Base-by-base conservation (phyloP, 2,329 filamentous ascomycete species). In the Mollisia scopiformis region DNA sequence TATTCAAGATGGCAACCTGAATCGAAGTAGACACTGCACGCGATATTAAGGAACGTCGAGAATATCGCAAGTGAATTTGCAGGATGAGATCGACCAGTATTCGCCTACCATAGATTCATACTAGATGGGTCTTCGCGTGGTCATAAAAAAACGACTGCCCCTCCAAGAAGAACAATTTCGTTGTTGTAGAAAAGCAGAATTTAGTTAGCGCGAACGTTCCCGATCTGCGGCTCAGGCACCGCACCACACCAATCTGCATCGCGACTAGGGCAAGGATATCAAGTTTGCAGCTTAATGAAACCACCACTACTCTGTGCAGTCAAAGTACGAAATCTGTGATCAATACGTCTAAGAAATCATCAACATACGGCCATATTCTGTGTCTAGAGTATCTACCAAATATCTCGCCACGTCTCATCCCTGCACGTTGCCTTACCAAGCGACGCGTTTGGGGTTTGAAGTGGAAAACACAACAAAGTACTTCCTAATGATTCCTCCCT, bases 1-100 rank as follows among this genome's bases (percentile, higher is more conserved):
- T 62, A 19, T 55, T 23, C 14, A 6, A 14, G 39, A 56, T 51
- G 61, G 60, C 58, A 60, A 25, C 27, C 33, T 58, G 28, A 49
- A 19, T 41, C 35, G 28, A 28, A 39, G 31, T 50, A 16, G 13
- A 41, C 33, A 49, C 21, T 23, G 10, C 19, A 25, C 37, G 46
- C 27, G 23, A 28, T 6, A 19, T 19, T 11, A 35, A 55, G 31
- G 28, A 30, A 28, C 28, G 30, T 46, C 28, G 39, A 59, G 16
- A 59, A 43, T 25, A 21, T 16, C 21, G 13, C 43, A 53, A 49
- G 54, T 47, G 25, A 33, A 56, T 52, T 11, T 41, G 31, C 39
- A 35, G 43, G 23, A 13, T 11, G 43, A 41, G 16, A 54, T 55
- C 33, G 51, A 35, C 23, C 39, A 50, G 27, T 52, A 52, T 27